phyloP scores from a whole-genome alignment of 495 filamentous ascomycete genomes.

The Aspergillus conjunctus region DNA sequence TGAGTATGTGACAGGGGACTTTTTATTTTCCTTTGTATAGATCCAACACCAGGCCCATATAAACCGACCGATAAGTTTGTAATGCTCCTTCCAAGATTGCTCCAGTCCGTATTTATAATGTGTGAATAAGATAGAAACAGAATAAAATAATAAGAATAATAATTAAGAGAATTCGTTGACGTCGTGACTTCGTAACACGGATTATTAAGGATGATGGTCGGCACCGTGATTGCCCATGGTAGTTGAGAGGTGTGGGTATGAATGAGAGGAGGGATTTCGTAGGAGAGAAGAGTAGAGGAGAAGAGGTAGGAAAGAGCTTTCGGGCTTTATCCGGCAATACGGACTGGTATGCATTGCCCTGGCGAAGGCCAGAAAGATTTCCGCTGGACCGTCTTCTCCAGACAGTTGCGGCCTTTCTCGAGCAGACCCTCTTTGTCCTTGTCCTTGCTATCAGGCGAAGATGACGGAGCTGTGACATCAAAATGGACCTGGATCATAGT shows the following conservation, averaged over 20 bases:
- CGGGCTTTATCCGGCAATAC: conserved; percentile 20
- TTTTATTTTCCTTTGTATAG: background rate
- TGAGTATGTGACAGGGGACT: no score
- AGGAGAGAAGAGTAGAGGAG: background rate
- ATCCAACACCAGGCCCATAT: background rate
- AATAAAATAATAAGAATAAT: conserved; percentile 4
- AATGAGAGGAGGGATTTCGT: background rate
- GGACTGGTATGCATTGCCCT: conserved; percentile 28
- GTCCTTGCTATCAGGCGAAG: conserved; percentile 14
- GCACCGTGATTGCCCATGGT: conserved; percentile 14
- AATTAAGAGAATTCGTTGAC: conserved; percentile 14
- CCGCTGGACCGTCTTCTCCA: conserved; percentile 26
- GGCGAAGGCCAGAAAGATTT: conserved; percentile 28
- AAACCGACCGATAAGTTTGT: background rate
- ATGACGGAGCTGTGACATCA: conserved; percentile 13
- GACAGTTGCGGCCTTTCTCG: conserved; percentile 28
- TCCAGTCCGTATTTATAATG: background rate
- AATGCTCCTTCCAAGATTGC: background rate
- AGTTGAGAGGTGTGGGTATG: background rate
- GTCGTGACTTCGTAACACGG: conserved; percentile 17
- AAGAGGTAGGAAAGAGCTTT: background rate
- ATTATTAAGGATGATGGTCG: conserved; percentile 6
- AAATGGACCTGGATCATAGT: conserved; percentile 21
- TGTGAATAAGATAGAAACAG: background rate
- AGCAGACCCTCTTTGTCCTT: conserved; percentile 25